phyloP scores from a whole-genome alignment of 2,329 filamentous ascomycete species.

The Microsporum audouinii region DNA sequence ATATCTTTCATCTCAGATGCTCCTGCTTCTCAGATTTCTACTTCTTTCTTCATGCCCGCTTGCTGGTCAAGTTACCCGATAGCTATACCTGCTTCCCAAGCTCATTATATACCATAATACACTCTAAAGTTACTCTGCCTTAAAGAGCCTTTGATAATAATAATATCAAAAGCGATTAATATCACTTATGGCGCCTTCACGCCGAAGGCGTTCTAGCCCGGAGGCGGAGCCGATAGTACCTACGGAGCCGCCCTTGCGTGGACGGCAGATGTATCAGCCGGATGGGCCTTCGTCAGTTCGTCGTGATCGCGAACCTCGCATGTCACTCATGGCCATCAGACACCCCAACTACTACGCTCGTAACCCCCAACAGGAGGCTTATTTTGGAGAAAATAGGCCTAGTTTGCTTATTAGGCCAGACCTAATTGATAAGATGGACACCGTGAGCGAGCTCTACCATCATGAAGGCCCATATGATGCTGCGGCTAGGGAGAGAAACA shows the following conservation, averaged over 20 bases:
- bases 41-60: neutral
- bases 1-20: neutral
- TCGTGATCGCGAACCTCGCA: neutral
- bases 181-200: neutral
- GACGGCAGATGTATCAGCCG: neutral
- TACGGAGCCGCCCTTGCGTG: neutral
- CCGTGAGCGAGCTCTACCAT: slow-evolving; percentile 50
- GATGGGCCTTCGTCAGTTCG: neutral
- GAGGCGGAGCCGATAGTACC: neutral
- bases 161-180: neutral
- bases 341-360: neutral
- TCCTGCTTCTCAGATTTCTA: neutral
- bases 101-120: neutral
- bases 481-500: slow-evolving; percentile 62
- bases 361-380: neutral
- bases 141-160: neutral
- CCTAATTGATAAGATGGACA: slow-evolving; percentile 60
- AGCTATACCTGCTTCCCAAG: neutral
- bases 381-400: slow-evolving; percentile 5
- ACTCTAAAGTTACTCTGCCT: neutral
- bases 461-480: slow-evolving; percentile 88
- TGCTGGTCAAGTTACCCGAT: neutral
- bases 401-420: slow-evolving; percentile 49
- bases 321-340: neutral
- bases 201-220: neutral